Evolutionary conservation across 176 grass and related monocot genomes (phyloP).

Genomic region (Tillandsia fasciculata): DNA sequence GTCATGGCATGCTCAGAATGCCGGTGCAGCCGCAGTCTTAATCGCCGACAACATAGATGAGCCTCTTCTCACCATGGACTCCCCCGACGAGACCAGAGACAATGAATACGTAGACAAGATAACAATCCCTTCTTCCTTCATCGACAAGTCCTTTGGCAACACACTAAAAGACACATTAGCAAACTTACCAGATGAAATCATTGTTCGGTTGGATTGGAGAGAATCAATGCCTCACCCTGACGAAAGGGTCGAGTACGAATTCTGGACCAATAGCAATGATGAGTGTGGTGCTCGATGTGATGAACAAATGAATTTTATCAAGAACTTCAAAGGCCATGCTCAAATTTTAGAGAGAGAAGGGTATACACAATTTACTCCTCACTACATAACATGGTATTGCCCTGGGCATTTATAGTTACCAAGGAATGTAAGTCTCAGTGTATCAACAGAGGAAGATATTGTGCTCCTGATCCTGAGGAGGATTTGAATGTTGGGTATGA

Average conservation of each 20-base stretch:
- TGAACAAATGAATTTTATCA: conserved; percentile 26
- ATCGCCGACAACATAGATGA: conserved; percentile 62
- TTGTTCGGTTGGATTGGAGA: conserved; percentile 78
- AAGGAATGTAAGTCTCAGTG: conserved; percentile 69
- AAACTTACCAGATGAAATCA: conserved; percentile 8
- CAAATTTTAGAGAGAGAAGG: conserved; percentile 63
- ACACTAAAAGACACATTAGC: conserved; percentile 11
- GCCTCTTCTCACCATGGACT: conserved; percentile 82
- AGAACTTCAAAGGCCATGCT: conserved; percentile 62
- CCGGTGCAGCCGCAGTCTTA: conserved; percentile 77
- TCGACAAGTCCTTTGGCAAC: conserved; percentile 35
- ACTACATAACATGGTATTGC: conserved; percentile 96
- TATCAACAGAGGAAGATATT: conserved; percentile 72
- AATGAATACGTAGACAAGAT: conserved; percentile 58
- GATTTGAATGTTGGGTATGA: conserved; percentile 57
- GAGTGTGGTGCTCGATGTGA: conserved; percentile 48
- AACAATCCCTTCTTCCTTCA: conserved; percentile 65
- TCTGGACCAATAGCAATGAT: conserved; percentile 99
- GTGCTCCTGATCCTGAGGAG: conserved; percentile 80
- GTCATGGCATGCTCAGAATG: conserved; percentile 77
- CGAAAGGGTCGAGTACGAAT: conserved; percentile 89
- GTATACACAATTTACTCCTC: conserved; percentile 66
- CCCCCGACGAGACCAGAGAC: conserved; percentile 41
- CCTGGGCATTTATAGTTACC: conserved; percentile 33
- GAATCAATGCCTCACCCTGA: conserved; percentile 97